Base-by-base conservation (phyloP, 2,329 filamentous ascomycete genomes). In the Penicillium sclerotiorum region DNA sequence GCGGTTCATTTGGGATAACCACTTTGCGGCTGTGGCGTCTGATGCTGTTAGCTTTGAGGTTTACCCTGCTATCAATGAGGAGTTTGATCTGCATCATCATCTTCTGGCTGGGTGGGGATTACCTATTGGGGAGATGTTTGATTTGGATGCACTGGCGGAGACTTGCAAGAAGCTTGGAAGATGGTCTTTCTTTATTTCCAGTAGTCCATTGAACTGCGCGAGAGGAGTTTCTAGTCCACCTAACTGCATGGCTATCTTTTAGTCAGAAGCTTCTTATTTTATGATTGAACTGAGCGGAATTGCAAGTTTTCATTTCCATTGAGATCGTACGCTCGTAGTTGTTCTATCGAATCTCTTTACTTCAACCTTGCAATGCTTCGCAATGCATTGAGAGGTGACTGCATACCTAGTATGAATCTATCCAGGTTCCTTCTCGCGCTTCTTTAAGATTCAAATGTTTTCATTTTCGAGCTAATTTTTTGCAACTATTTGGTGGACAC, bases 1-100 rank as follows among this genome's bases (percentile, higher is more conserved):
- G 7, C 71, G 76, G 12, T 86, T 83, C 75, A 68, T 85, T 17
- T 85, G 82, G 81, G 78, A 85, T 46, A 73, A 77, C 47, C 74
- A 77, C 38, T 85, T 86, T 62, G 72, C 80, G 0, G 83, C 82
- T 1, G 77, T 84, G 1, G 83, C 79, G 0, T 81, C 82, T 1
- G 83, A 86, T 50, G 77, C 78, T 32, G 78, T 83, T n/a, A 77
- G 75, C 7, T 80, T 82, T 56, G 83, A 85, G 60, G 77, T 77
- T 3, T 79, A 76, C 57, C 74, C 76, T 7, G 50, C 68, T 13
- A 33, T 67, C 11, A 53, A 66, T 13, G 52, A 57, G 13, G 65
- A 70, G 39, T 69, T 58, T 58, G 68, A 70, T 56, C 52, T 72
- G 40, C 69, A 72, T 47, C 69, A 72, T 53, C 53, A 68, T 52